Evolutionary conservation across 164 flowering plant genomes (phyloP), one percentile per base, ranked within the genome.

Genomic region (Dillenia suffruticosa): DNA sequence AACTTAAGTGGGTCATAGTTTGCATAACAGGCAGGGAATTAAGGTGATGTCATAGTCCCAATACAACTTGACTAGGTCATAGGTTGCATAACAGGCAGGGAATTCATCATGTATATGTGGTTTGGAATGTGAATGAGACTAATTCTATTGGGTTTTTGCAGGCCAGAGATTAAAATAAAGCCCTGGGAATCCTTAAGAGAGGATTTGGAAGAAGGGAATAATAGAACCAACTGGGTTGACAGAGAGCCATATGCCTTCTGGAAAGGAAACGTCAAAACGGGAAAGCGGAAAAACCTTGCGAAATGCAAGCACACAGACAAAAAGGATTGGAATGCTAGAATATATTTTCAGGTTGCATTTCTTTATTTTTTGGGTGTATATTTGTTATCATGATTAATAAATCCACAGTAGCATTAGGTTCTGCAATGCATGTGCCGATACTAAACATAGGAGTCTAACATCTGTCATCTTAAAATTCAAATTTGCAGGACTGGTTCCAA

Each of bases 231-330:
- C 13, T 63, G 67, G 67, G 17, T 45, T 14, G 59, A 63, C 5
- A 63, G 72, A 49, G 72, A 63, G 22, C 55, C 72, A 1, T 45
- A 63, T 47, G 72, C 72, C 4, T 68, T 51, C 47, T 68, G 67
- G 72, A 68, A 63, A 17, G 67, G 64, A 12, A 59, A 69, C 44
- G 1, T 8, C n/a, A 47, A 32, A 12, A 55, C 55, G 14, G 40
- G 44, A n/a, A 40, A 52, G 17, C 40, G 72, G 49, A 47, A 13
- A 47, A 63, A 68, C 11, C 67, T 68, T 22, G 44, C 47, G 9
- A 58, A 40, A 3, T 68, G 72, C 47, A 68, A 63, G 46, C 63
- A 53, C 46, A 45, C 72, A 6, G 52, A 58, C 8, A 48, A 52
- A 9, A 54, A 57, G 9, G 67, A 63, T 24, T 56, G 59, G 54